phyloP scores from a whole-genome alignment of 768 basidiomycete genomes.

The Russula virescens region DNA sequence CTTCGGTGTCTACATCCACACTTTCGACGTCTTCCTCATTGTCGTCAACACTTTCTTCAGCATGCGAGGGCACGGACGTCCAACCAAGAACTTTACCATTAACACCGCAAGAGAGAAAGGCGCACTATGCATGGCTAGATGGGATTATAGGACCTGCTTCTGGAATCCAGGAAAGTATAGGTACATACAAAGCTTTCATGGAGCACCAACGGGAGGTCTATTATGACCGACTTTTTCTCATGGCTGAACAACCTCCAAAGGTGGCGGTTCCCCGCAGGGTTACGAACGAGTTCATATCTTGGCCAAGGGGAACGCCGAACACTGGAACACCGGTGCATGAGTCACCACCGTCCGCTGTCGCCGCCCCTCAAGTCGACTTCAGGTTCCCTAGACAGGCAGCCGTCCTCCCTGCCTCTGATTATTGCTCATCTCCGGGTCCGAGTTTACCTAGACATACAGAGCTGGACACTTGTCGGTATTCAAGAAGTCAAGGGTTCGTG shows the following conservation, averaged over 20 bases:
- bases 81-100: constrained; percentile 6
- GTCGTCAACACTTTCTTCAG: constrained; percentile 9
- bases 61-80: constrained; percentile 14
- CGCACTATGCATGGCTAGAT: constrained; percentile 47
- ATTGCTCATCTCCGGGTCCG: not conserved
- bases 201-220: constrained; percentile 42
- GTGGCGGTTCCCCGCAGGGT: not conserved
- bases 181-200: constrained; percentile 50
- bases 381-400: not conserved
- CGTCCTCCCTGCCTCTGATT: not conserved
- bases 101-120: constrained; percentile 39
- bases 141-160: constrained; percentile 41
- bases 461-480: not conserved
- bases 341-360: not conserved
- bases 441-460: not conserved
- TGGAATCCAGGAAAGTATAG: constrained; percentile 46
- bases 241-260: constrained; percentile 8
- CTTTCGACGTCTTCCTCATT: constrained; percentile 13
- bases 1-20: constrained; percentile 4
- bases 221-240: constrained; percentile 37
- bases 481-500: not conserved
- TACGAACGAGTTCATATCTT: not conserved
- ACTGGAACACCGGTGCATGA: not conserved
- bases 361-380: not conserved
- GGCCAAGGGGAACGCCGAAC: not conserved